phyloP scores from a whole-genome alignment of 495 filamentous ascomycete species.

The Haplographium delicatum region DNA sequence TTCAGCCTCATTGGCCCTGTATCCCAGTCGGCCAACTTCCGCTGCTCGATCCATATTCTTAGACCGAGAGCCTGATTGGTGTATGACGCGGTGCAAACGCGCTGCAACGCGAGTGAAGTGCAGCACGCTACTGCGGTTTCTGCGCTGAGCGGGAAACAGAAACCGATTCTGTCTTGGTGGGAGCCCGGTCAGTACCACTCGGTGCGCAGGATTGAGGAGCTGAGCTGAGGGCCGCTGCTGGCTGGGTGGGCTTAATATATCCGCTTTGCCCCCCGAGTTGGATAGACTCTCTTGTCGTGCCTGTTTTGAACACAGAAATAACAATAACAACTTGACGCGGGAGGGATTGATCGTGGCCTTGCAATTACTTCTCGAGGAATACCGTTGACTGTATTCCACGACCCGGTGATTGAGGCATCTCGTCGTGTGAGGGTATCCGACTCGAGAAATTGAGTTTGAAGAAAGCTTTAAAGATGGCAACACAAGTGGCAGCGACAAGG shows the following conservation, averaged over 20 bases:
- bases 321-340: neutral
- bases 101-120: slow-evolving; percentile 6
- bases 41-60: too few relatives aligned
- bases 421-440: too few relatives aligned
- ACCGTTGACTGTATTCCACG: too few relatives aligned
- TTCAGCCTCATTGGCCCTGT: neutral
- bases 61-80: slow-evolving; percentile 8
- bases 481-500: slow-evolving; percentile 31
- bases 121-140: slow-evolving; percentile 7
- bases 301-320: neutral
- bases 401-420: too few relatives aligned
- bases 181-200: slow-evolving; percentile 9
- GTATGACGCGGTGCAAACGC: slow-evolving; percentile 4
- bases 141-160: neutral
- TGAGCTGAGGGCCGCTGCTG: slow-evolving; percentile 2
- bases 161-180: slow-evolving; percentile 1
- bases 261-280: slow-evolving; percentile 4
- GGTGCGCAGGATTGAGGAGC: too few relatives aligned
- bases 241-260: slow-evolving; percentile 11
- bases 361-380: neutral
- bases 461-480: slow-evolving; percentile 18
- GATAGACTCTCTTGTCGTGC: neutral
- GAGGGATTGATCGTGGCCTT: neutral
- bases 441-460: slow-evolving; percentile 1
- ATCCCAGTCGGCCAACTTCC: too few relatives aligned